phyloP scores from a whole-genome alignment of 345 rosid species.

The Hypericum perforatum region DNA sequence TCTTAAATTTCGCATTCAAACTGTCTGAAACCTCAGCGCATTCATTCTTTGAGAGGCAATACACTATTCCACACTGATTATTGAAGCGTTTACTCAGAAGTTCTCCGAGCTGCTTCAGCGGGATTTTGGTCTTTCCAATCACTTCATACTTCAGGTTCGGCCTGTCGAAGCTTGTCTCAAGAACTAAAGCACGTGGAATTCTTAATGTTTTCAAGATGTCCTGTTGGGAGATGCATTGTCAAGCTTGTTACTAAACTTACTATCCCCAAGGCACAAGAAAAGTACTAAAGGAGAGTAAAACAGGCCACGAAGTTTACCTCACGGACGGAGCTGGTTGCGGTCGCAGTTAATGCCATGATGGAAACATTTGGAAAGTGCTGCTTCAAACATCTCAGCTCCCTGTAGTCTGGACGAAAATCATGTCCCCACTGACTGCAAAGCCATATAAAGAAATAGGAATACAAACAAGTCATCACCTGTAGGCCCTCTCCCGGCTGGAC shows the following conservation, averaged over 20 bases:
- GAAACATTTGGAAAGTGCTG: constrained; percentile 63
- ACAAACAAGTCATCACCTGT: constrained; percentile 1
- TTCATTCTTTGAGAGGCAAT: constrained; percentile 86
- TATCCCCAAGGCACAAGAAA: not conserved
- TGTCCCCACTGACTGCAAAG: constrained; percentile 92
- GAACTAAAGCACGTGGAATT: constrained; percentile 68
- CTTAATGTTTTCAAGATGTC: constrained; percentile 67
- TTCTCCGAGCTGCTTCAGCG: constrained; percentile 76
- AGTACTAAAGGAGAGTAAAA: not conserved
- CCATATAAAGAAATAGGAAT: constrained; percentile 8
- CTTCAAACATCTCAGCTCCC: constrained; percentile 71
- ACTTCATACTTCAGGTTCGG: constrained; percentile 86
- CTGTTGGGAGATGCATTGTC: constrained; percentile 28
- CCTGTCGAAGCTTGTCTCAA: constrained; percentile 90
- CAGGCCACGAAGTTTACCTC: constrained; percentile 31
- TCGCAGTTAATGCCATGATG: constrained; percentile 83
- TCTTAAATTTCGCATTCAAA: constrained; percentile 62
- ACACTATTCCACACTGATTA: constrained; percentile 69
- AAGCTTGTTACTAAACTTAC: not conserved
- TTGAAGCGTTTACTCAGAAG: constrained; percentile 53
- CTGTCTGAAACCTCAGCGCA: constrained; percentile 65
- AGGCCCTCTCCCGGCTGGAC: not conserved
- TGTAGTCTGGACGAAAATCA: constrained; percentile 93
- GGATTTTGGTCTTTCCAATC: constrained; percentile 55
- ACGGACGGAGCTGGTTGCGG: constrained; percentile 66